These are phyloP conservation scores for Atractiella rhizophila DNA, from an alignment of 768 basidiomycete species.

Conservation along the genomic window DNA sequence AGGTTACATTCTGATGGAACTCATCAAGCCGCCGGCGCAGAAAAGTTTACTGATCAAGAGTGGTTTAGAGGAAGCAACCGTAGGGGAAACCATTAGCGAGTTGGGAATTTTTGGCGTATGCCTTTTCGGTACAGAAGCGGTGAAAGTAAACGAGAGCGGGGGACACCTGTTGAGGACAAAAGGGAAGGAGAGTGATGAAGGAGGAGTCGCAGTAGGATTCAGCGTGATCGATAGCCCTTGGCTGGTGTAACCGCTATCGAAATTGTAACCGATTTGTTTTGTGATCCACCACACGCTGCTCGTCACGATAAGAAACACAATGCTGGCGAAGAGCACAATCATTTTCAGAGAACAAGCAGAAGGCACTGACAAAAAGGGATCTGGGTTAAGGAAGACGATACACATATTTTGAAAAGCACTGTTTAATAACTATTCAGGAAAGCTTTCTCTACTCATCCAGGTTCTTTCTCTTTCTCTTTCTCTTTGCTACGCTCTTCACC, in stretches of 20 bases:
- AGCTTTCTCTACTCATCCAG: too few species aligned
- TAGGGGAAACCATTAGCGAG: conserved; percentile 56
- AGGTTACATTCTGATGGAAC: conserved; percentile 88
- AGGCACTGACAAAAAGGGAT: too few species aligned
- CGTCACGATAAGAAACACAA: too few species aligned
- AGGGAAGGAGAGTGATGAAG: conserved; percentile 70
- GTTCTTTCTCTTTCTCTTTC: too few species aligned
- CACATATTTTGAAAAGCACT: too few species aligned
- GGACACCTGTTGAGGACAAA: conserved; percentile 79
- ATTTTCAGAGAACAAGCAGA: too few species aligned
- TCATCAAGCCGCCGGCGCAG: conserved; percentile 51
- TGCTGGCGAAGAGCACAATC: too few species aligned
- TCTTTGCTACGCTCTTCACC: too few species aligned
- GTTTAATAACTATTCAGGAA: too few species aligned
- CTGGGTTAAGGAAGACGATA: too few species aligned
- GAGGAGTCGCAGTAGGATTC: conserved; percentile 63
- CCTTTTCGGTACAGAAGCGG: conserved; percentile 32
- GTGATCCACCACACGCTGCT: too few species aligned
- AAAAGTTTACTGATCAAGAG: conserved; percentile 55
- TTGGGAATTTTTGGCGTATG: conserved; percentile 78
- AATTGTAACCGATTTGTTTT: not conserved
- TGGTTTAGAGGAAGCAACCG: conserved; percentile 31
- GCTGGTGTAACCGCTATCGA: conserved; percentile 23
- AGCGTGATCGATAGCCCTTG: conserved; percentile 47
- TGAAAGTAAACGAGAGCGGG: conserved; percentile 32